Evolutionary conservation across 495 filamentous ascomycete genomes (phyloP).

Genomic region (Podospora comata): DNA sequence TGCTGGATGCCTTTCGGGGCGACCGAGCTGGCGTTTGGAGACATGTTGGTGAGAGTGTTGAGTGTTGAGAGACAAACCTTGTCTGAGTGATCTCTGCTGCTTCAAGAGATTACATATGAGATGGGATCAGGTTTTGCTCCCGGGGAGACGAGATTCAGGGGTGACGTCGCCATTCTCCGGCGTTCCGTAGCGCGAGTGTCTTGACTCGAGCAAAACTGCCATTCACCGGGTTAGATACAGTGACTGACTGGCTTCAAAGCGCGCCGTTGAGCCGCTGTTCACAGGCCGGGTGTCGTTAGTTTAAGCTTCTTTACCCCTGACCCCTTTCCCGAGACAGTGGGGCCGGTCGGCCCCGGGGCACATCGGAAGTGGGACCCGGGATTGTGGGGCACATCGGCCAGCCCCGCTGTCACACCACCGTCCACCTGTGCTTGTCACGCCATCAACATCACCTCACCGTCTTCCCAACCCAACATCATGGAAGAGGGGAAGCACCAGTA

Average conservation of each 20-base stretch:
- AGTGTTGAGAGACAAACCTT: not conserved
- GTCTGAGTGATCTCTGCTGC: not conserved
- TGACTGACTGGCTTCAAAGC: not conserved
- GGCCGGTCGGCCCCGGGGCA: not conserved
- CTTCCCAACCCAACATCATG: not conserved
- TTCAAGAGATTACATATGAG: not conserved
- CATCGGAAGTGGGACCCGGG: not conserved
- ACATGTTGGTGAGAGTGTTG: not conserved
- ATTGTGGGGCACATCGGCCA: not conserved
- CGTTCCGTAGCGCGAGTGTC: not conserved
- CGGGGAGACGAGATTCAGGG: not conserved
- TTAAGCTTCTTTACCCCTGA: slow-evolving; percentile 5
- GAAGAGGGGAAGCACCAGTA: not conserved
- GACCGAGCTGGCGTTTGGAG: not conserved
- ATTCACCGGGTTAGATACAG: not conserved
- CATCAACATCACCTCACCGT: slow-evolving; percentile 3
- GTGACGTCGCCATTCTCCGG: not conserved
- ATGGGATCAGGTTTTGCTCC: not conserved
- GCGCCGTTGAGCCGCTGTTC: not conserved
- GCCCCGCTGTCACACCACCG: not conserved
- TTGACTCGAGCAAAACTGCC: not conserved
- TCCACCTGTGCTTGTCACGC: not conserved
- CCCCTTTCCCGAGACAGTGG: slow-evolving; percentile 3
- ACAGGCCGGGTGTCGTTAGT: not conserved
- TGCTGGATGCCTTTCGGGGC: slow-evolving; percentile 7